A percentile compares a stretch with the other conserved stretches of the same genome.
phyloP scores from a whole-genome alignment of 2,329 filamentous ascomycete genomes.

The Huntiella abstrusa region DNA sequence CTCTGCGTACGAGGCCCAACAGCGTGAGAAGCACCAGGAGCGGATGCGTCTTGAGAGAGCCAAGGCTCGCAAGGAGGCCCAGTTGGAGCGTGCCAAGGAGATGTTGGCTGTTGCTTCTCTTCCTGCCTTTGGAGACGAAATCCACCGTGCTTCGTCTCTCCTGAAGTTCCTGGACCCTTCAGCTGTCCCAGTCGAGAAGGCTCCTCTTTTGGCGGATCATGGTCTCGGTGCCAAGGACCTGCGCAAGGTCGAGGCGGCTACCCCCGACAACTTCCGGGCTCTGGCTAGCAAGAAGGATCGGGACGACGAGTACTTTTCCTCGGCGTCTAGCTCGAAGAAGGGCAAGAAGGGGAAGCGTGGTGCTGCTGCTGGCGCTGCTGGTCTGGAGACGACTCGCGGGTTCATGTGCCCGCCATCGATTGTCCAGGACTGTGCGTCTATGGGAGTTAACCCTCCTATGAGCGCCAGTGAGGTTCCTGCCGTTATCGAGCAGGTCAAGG shows the following conservation, averaged over 20 bases:
- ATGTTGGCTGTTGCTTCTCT: constrained; percentile 66
- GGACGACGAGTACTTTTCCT: constrained; percentile 70
- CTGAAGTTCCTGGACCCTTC: constrained; percentile 81
- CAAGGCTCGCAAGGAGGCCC: constrained; percentile 49
- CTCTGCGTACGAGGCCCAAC: constrained; percentile 66
- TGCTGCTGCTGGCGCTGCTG: constrained; percentile 23
- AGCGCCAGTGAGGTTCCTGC: constrained; percentile 63
- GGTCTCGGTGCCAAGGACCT: constrained; percentile 61
- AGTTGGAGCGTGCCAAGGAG: constrained; percentile 57
- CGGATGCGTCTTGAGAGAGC: constrained; percentile 67
- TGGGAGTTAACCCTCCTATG: constrained; percentile 78
- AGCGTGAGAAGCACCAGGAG: constrained; percentile 56
- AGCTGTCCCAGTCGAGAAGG: constrained; percentile 45
- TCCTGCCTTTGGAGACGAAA: constrained; percentile 83
- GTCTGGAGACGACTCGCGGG: constrained; percentile 29
- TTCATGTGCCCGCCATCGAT: constrained; percentile 83
- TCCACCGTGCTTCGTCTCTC: constrained; percentile 69
- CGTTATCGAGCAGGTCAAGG: constrained; percentile 74
- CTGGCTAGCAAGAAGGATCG: constrained; percentile 72
- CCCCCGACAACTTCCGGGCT: constrained; percentile 59
- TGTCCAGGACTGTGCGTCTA: constrained; percentile 71
- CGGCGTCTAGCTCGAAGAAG: constrained; percentile 70
- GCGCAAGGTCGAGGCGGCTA: constrained; percentile 67
- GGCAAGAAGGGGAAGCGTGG: constrained; percentile 39
- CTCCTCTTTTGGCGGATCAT: constrained; percentile 41